Conservation (phyloP, 2,329 filamentous ascomycete genomes). For the Exophiala mesophila region DNA sequence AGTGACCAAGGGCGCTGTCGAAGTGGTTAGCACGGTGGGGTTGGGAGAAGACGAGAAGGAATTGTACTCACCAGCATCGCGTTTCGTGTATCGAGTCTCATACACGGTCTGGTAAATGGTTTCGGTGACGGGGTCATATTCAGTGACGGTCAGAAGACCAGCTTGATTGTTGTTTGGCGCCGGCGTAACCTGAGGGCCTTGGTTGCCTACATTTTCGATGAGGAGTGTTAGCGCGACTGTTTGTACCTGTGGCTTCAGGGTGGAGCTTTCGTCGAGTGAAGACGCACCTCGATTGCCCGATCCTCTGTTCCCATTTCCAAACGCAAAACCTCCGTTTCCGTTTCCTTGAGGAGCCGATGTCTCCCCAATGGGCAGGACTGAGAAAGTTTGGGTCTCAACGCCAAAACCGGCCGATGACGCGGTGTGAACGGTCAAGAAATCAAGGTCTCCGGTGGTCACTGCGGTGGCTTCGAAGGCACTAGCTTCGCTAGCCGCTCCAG, state of each 20-base stretch:
- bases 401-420: constrained; percentile 18
- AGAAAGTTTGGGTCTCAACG: constrained; percentile 21
- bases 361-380: constrained; percentile 16
- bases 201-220: neutral
- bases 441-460: constrained; percentile 12
- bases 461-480: constrained; percentile 17
- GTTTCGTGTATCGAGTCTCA: constrained; percentile 18
- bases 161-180: constrained; percentile 6
- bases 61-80: constrained; percentile 16
- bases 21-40: constrained; percentile 2
- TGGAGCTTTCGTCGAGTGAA: neutral
- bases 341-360: constrained; percentile 1
- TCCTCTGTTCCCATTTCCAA: neutral
- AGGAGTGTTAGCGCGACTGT: neutral
- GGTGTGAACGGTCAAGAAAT: constrained; percentile 20
- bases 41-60: neutral
- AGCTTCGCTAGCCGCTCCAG: constrained; percentile 22
- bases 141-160: constrained; percentile 16
- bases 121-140: constrained; percentile 18
- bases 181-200: neutral
- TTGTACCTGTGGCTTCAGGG: neutral
- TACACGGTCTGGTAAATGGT: constrained; percentile 20
- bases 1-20: constrained; percentile 2
- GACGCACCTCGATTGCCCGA: neutral
- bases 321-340: neutral